These are phyloP conservation scores for Calcarisporium arbuscula DNA, from an alignment of 2,329 filamentous ascomycete species.

Conservation along the genomic window DNA sequence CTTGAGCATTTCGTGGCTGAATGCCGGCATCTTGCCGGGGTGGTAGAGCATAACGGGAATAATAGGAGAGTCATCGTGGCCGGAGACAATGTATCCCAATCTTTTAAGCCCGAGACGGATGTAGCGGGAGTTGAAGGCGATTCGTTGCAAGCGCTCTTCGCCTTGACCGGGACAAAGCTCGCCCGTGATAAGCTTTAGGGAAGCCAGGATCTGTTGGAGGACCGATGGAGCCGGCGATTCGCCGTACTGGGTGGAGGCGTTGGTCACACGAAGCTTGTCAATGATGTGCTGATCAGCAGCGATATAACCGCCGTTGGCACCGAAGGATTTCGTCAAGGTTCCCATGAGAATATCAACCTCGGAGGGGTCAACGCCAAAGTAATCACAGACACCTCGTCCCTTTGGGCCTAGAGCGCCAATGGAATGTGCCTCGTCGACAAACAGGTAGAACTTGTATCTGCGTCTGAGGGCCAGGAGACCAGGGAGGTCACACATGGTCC, in stretches of 20 bases:
- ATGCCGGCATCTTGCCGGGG: conserved; percentile 97
- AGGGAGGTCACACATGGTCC: conserved; percentile 96
- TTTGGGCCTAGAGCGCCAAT: conserved; percentile 84
- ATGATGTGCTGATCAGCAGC: conserved; percentile 85
- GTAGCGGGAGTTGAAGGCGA: conserved; percentile 97
- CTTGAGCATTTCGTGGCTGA: conserved; percentile 97
- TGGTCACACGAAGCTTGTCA: conserved; percentile 80
- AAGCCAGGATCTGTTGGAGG: conserved; percentile 81
- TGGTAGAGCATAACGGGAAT: conserved; percentile 93
- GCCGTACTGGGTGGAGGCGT: conserved; percentile 79
- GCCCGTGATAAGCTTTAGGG: conserved; percentile 82
- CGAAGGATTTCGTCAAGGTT: conserved; percentile 96
- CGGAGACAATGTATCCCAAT: conserved; percentile 92
- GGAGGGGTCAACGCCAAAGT: conserved; percentile 82
- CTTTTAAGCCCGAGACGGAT: conserved; percentile 96
- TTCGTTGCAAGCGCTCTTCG: conserved; percentile 87
- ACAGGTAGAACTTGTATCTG: conserved; percentile 95
- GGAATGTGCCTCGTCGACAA: conserved; percentile 94
- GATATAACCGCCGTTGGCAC: conserved; percentile 94
- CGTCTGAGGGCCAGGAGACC: conserved; percentile 80
- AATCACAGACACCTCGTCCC: conserved; percentile 93
- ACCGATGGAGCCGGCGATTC: conserved; percentile 85
- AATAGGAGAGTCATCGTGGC: conserved; percentile 96
- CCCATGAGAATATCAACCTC: conserved; percentile 97
- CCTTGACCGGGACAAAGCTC: conserved; percentile 86